phyloP scores from a whole-genome alignment of 2,329 filamentous ascomycete genomes.

The Metarhizium anisopliae region DNA sequence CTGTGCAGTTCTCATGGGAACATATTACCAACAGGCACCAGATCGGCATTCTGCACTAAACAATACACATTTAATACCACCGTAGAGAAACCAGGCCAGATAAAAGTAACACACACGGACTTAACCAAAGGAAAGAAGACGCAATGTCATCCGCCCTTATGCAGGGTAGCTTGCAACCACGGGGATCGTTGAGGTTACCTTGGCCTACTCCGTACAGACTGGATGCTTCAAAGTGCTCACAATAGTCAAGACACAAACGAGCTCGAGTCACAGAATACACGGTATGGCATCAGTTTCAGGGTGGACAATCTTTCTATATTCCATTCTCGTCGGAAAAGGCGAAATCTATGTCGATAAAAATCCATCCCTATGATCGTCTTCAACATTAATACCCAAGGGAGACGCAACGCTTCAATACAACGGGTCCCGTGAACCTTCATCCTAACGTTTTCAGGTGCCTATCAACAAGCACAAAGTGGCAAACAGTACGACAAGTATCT shows the following conservation, averaged over 20 bases:
- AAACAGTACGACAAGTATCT: background rate
- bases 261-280: too few relatives aligned
- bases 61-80: too few relatives aligned
- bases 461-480: background rate
- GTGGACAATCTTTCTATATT: constrained; percentile 1
- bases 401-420: background rate
- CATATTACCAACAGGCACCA: too few relatives aligned
- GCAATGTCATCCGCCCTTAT: too few relatives aligned
- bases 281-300: background rate
- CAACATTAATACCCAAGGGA: background rate
- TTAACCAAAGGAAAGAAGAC: too few relatives aligned
- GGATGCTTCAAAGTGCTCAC: too few relatives aligned
- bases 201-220: too few relatives aligned
- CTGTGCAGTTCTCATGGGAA: too few relatives aligned
- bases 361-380: background rate
- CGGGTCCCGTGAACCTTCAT: background rate
- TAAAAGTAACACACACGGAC: too few relatives aligned
- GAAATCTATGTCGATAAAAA: background rate
- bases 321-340: background rate
- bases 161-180: background rate
- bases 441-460: background rate
- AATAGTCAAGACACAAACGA: background rate
- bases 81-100: too few relatives aligned
- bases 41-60: too few relatives aligned
- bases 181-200: background rate